A percentile compares a stretch with the other conserved stretches of the same genome.
phyloP scores from a whole-genome alignment of 163 green algal genomes.

The Coccomyxa subellipsoidea region DNA sequence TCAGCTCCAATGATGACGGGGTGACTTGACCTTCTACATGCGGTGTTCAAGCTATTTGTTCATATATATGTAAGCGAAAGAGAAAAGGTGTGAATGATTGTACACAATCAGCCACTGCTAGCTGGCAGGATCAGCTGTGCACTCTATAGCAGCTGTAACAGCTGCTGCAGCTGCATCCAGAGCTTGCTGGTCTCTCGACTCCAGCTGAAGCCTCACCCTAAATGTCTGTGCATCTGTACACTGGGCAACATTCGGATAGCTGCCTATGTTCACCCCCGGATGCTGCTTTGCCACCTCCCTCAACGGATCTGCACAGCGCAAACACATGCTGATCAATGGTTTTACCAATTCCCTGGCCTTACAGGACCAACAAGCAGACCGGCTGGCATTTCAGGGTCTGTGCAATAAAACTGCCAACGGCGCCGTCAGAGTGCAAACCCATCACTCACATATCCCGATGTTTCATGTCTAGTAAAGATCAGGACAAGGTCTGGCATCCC shows the following conservation, averaged over 20 bases:
- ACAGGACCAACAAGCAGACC: neutral
- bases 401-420: no score
- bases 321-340: neutral
- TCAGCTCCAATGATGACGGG: no score
- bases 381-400: neutral
- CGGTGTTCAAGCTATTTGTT: no score
- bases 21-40: no score
- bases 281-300: conserved; percentile 37
- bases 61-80: no score
- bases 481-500: no score
- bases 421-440: no score
- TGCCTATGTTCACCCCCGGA: conserved; percentile 51
- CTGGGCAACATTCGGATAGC: conserved; percentile 44
- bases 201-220: conserved; percentile 48
- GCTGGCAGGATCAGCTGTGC: neutral
- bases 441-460: no score
- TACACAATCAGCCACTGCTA: no score
- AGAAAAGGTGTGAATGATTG: no score
- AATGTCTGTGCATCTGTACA: neutral
- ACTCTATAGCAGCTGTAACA: neutral
- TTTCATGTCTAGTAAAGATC: no score
- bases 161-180: conserved; percentile 37
- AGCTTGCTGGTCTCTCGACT: conserved; percentile 30
- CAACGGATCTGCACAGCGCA: conserved; percentile 34
- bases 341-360: neutral